Base-by-base conservation (phyloP, 352 stramenopile genomes). In the Phytopythium litorale region DNA sequence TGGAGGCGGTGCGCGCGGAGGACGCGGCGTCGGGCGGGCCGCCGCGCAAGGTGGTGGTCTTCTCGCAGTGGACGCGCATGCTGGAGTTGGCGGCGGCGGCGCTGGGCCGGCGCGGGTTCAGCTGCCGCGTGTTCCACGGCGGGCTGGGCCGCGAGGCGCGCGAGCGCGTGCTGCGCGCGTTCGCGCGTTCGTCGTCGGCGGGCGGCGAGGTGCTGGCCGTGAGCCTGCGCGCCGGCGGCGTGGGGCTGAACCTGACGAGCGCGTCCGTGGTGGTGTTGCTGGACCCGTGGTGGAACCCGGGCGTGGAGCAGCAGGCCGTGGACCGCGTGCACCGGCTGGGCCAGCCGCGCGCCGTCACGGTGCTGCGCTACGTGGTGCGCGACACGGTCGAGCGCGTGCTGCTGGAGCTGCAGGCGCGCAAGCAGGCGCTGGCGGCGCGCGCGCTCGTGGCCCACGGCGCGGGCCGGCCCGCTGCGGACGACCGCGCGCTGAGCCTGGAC, bases 231-330 rank as follows among this genome's bases (percentile, higher is more conserved):
- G 90, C 91, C 21, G 91, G 88, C n/a, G 91, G 88, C 38, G 79
- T 97, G 25, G 91, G 91, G 1, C 78, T 97, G n/a, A 97, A 97
- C 58, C 75, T 97, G 50, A 97, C 86, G 52, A 84, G 85, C 33
- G 92, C 90, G 28, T 96, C 84, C 1, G 79, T 96, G 7, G 89
- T 97, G 38, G 91, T 97, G 43, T 71, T 97, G 38, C 71, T 97
- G 25, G 92, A 97, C 59, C 89, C 92, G 59, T 98, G 92, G 92
- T 98, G 92, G 94, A 98, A 98, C 70, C 79, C 87, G 18, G 87
- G 86, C 48, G 80, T 98, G 16, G 94, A 98, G 61, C 81, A 96
- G 33, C 96, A 99, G 70, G 96, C 96, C 0, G 93, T 98, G 50
- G 93, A 98, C 75, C 84, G 92, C 45, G 88, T 97, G 37, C 91